Conservation (phyloP, 1,139 yeast genomes). For the Magnusiomyces fungicola region DNA sequence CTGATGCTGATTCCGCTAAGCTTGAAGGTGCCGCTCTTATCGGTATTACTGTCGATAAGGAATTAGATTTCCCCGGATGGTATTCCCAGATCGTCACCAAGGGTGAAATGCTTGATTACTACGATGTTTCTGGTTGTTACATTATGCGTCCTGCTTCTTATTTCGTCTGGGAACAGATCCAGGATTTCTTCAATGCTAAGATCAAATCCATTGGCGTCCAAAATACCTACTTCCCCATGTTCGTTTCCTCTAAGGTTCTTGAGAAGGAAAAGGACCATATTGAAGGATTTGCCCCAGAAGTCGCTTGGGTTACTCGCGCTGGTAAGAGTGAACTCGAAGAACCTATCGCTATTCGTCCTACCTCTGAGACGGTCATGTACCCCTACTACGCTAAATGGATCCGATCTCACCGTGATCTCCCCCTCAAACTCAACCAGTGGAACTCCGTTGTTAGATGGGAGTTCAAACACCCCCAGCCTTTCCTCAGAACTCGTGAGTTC, state of each 20-base stretch:
- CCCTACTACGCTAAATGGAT: constrained; percentile 99
- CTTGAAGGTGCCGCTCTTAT: constrained; percentile 86
- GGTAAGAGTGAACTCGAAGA: constrained; percentile 92
- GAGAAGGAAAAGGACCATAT: constrained; percentile 98
- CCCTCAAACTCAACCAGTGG: constrained; percentile 96
- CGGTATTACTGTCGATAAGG: constrained; percentile 93
- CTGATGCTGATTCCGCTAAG: constrained; percentile 32
- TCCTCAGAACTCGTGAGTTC: constrained; percentile 96
- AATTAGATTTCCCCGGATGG: constrained; percentile 92
- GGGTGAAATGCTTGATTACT: constrained; percentile 97
- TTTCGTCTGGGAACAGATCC: constrained; percentile 91
- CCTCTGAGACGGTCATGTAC: constrained; percentile 99
- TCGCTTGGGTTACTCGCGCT: constrained; percentile 98
- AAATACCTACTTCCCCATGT: constrained; percentile 98
- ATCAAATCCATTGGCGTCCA: constrained; percentile 87
- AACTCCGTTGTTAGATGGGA: constrained; percentile 99
- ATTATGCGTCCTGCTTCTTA: constrained; percentile 95
- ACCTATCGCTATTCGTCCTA: constrained; percentile 98
- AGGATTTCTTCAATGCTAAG: constrained; percentile 69
- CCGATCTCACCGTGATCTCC: constrained; percentile 95
- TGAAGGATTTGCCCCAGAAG: constrained; percentile 99
- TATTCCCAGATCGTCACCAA: constrained; percentile 91
- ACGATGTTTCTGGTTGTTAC: constrained; percentile 98
- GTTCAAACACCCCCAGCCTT: constrained; percentile 99
- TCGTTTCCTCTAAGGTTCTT: constrained; percentile 83